Conservation (phyloP, 176 grass and related monocot species). For the Cenchrus purpureus region DNA sequence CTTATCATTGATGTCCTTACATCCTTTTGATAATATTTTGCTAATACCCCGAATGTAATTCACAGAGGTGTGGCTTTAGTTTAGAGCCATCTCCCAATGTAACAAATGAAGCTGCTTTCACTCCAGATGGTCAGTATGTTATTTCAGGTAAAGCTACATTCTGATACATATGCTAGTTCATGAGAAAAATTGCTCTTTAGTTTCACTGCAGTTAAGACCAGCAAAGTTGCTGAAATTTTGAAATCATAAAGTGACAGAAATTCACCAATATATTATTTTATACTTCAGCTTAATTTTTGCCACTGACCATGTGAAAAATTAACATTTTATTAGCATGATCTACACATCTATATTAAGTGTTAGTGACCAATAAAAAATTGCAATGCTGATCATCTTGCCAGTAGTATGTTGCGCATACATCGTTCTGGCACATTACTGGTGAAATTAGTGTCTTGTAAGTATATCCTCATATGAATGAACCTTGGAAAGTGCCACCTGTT, state of each 20-base stretch:
- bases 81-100: constrained; percentile 89
- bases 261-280: constrained; percentile 10
- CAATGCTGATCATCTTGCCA: not conserved
- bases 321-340: constrained; percentile 17
- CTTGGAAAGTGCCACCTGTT: not conserved
- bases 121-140: constrained; percentile 92
- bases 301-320: constrained; percentile 2
- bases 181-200: not conserved
- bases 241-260: constrained; percentile 13
- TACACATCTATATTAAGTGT: constrained; percentile 16
- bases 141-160: constrained; percentile 71
- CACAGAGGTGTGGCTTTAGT: constrained; percentile 95
- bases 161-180: constrained; percentile 9
- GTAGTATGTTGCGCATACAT: not conserved
- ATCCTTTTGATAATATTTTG: constrained; percentile 9
- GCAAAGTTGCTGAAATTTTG: not conserved
- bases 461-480: not conserved
- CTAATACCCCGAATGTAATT: constrained; percentile 23
- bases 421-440: not conserved
- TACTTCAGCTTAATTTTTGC: constrained; percentile 19
- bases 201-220: constrained; percentile 3
- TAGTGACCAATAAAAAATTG: not conserved
- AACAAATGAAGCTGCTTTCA: constrained; percentile 90
- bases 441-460: not conserved
- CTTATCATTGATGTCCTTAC: constrained; percentile 1